Conservation (phyloP, 129 eudicot species). For the Flaveria linearis region DNA sequence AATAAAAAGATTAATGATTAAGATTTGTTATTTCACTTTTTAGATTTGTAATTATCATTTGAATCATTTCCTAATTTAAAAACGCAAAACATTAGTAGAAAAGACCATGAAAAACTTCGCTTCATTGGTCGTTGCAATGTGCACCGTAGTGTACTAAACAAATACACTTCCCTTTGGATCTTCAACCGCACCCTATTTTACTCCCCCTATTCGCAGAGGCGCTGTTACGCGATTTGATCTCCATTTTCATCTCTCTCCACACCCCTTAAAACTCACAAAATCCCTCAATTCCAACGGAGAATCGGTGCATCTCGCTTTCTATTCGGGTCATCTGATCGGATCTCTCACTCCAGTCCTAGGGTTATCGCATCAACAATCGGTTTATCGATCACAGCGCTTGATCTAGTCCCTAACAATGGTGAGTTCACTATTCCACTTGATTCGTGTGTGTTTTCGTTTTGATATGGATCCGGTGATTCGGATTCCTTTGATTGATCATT, state of each 20-base stretch:
- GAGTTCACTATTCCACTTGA: constrained; percentile 27
- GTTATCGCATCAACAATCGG: constrained; percentile 20
- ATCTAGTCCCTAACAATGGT: constrained; percentile 48
- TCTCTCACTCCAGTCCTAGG: constrained; percentile 42
- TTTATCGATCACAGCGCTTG: constrained; percentile 26
- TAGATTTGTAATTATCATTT: no score
- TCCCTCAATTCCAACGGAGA: constrained; percentile 35
- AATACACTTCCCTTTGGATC: constrained; percentile 20
- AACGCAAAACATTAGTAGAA: neutral
- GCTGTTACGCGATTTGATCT: constrained; percentile 30
- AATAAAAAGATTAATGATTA: no score
- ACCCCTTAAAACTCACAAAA: constrained; percentile 16
- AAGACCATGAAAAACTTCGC: neutral
- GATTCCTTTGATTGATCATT: constrained; percentile 23
- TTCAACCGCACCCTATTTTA: constrained; percentile 20
- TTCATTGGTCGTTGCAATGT: constrained; percentile 26
- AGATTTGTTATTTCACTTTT: no score
- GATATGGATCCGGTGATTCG: constrained; percentile 46
- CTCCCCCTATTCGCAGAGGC: constrained; percentile 24
- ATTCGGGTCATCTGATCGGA: constrained; percentile 30
- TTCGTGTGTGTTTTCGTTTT: neutral
- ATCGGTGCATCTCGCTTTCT: constrained; percentile 23
- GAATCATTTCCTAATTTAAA: no score
- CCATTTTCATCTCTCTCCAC: constrained; percentile 16
- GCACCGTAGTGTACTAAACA: constrained; percentile 13